phyloP scores from a whole-genome alignment of 257 asterid species.

The Salvia miltiorrhiza region DNA sequence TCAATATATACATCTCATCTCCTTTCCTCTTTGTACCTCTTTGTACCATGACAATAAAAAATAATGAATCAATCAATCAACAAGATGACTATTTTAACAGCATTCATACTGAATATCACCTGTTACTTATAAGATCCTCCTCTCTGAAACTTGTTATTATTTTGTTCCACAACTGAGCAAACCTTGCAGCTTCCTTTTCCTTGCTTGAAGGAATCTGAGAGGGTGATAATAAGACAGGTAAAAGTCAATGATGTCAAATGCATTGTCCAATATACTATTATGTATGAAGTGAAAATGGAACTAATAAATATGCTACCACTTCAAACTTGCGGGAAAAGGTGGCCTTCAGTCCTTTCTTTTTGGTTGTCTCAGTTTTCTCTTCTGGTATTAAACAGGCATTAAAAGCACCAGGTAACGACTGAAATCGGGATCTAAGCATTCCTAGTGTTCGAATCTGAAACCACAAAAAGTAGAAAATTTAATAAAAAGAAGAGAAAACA shows the following conservation, averaged over 20 bases:
- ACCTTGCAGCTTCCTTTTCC: conserved; percentile 93
- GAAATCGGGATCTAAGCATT: conserved; percentile 95
- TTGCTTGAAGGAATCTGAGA: conserved; percentile 74
- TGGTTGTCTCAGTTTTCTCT: conserved; percentile 69
- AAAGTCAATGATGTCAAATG: conserved; percentile 6
- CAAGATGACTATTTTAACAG: background rate
- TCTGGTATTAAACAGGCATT: conserved; percentile 87
- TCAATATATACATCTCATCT: conserved; percentile 8
- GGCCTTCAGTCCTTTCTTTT: conserved; percentile 93
- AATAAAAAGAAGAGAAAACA: background rate
- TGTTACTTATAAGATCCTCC: conserved; percentile 93
- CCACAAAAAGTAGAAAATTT: background rate
- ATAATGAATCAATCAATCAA: conserved; percentile 4
- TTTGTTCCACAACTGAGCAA: conserved; percentile 99
- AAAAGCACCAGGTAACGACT: conserved; percentile 89
- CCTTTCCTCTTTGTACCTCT: background rate
- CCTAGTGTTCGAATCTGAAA: conserved; percentile 93
- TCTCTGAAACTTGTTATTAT: conserved; percentile 95
- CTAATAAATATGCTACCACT: conserved; percentile 41
- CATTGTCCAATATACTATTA: background rate
- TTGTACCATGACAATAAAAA: conserved; percentile 15
- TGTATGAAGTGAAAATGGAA: conserved; percentile 15
- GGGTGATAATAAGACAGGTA: conserved; percentile 18
- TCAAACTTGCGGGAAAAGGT: conserved; percentile 88
- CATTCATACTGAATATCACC: conserved; percentile 41